Base-by-base conservation (phyloP, 2,329 filamentous ascomycete genomes). In the Penicillium freii region DNA sequence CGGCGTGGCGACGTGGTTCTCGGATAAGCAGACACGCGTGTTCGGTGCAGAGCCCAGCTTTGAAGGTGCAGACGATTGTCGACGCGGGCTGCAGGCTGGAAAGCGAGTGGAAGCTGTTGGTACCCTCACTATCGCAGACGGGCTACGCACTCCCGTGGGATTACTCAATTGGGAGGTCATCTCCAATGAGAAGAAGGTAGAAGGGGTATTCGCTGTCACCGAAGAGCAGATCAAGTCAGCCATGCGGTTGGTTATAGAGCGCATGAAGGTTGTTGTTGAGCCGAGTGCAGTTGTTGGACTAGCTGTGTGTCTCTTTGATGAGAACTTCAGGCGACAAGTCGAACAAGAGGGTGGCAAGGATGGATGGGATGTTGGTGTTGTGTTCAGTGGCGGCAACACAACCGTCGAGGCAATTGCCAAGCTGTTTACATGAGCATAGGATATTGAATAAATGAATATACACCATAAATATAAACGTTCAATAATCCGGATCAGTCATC, bases 261-360 rank as follows among this genome's bases (percentile, higher is more conserved):
- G 92, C 57, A 86, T 94, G 81, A 97, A 97, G 84, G 78, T 96
- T 46, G 86, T 97, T 23, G 86, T 97, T 13, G 93, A 97, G 80
- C 93, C 93, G 23, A 92, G 88, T 74, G 85, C 89, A 0, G 91
- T 87, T 2, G 92, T 97, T n/a, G 85, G 86, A 1, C 73, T 97
- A 58, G 94, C 93, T 0, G 89, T 90, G 8, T 87, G 87, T 51
- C 77, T 97, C 64, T 97, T 85, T 63, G 89, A 96, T 71, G 90
- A 95, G 75, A 90, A 92, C 4, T 97, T 97, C 61, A 79, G 91
- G 57, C 72, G 69, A 13, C 74, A 88, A 74, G 88, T 92, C 11
- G 73, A 73, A 54, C 62, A 65, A 58, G 89, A 92, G 73, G 89
- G 80, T 0, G 89, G 90, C 0, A 81, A 84, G 51, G 79, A 83